phyloP scores from a whole-genome alignment of 2,329 filamentous ascomycete species.

The Purpureocillium takamizusanense region DNA sequence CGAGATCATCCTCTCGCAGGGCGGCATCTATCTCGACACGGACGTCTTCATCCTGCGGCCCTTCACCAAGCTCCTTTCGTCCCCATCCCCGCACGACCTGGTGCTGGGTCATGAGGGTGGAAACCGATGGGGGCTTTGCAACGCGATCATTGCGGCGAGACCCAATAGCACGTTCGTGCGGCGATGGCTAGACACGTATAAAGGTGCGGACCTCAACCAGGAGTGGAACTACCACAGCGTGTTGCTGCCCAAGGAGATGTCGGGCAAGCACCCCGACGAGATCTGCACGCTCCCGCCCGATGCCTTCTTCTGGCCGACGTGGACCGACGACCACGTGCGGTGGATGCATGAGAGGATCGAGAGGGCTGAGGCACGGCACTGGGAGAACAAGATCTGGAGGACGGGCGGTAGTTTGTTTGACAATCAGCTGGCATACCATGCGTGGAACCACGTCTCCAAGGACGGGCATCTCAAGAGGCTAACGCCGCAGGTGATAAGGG shows the following conservation, averaged over 20 bases:
- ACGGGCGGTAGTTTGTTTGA: slow-evolving; percentile 8
- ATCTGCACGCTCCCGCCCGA: slow-evolving; percentile 7
- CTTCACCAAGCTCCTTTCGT: slow-evolving; percentile 3
- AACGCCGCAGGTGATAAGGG: slow-evolving; percentile 4
- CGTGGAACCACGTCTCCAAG: slow-evolving; percentile 8
- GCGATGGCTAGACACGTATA: slow-evolving; percentile 6
- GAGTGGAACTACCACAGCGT: slow-evolving; percentile 5
- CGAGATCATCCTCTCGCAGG: slow-evolving; percentile 7
- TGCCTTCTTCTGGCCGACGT: slow-evolving; percentile 10
- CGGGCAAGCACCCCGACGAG: slow-evolving; percentile 1
- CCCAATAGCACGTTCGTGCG: slow-evolving; percentile 8
- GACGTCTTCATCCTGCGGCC: slow-evolving; percentile 7
- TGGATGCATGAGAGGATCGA: slow-evolving; percentile 9
- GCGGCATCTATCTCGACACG: slow-evolving; percentile 8
- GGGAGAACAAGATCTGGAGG: slow-evolving; percentile 4
- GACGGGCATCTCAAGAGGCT: slow-evolving; percentile 3
- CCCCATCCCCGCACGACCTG: slow-evolving; percentile 3
- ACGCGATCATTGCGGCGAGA: slow-evolving; percentile 8
- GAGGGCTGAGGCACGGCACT: slow-evolving; percentile 2
- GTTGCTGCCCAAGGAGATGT: slow-evolving; percentile 5
- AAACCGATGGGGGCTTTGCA: slow-evolving; percentile 7
- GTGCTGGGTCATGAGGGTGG: slow-evolving; percentile 9
- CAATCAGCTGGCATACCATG: slow-evolving; percentile 10
- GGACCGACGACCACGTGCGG: slow-evolving; percentile 7
- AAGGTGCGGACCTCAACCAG: not conserved